Base-by-base conservation (phyloP, 805 yeast genomes). In the Saccharomyces paradoxus region DNA sequence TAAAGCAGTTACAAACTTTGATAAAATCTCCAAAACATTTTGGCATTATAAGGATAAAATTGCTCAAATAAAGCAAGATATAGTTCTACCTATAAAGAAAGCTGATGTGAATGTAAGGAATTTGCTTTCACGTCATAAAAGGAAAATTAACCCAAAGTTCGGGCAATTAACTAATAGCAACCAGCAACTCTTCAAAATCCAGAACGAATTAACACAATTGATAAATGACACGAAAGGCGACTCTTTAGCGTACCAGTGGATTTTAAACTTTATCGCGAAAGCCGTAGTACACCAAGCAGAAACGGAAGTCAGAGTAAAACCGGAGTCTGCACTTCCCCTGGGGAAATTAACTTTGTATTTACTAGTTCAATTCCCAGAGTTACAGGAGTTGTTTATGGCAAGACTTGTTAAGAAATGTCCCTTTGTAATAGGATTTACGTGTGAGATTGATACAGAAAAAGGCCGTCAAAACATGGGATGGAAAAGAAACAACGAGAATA, bases 341-440 rank as follows among this genome's bases (percentile, higher is more conserved):
- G 96, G 89, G 0, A 79, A 78, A 61, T 70, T 92, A 32, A 74
- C 92, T 0, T 64, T 80, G 17, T 74, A 76, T 31, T 65, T 90
- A 46, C 64, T 89, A 61, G 65, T 77, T 17, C 71, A 69, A 32
- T 78, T 74, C 60, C 77, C 80, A 0, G 79, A 75, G 32, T 57
- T 76, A 55, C 63, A 67, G 46, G 74, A 73, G 30, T 65, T 69
- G 10, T 58, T 76, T 29, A 71, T 83, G 64, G 96, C 98, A 0
- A 78, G 98, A 58, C 81, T 91, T 65, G 87, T 89, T 32, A 92
- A 92, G 69, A 89, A 90, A 63, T 94, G 98, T 65, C 97, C 98
- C 1, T 80, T 79, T 56, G 79, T 91, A 21, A 83, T 94, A 49
- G 99, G 99, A 0, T 92, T 78, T 67, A 77, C 87, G 0, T 85